phyloP scores from a whole-genome alignment of 345 rosid genomes.

The Ceriops decandra region DNA sequence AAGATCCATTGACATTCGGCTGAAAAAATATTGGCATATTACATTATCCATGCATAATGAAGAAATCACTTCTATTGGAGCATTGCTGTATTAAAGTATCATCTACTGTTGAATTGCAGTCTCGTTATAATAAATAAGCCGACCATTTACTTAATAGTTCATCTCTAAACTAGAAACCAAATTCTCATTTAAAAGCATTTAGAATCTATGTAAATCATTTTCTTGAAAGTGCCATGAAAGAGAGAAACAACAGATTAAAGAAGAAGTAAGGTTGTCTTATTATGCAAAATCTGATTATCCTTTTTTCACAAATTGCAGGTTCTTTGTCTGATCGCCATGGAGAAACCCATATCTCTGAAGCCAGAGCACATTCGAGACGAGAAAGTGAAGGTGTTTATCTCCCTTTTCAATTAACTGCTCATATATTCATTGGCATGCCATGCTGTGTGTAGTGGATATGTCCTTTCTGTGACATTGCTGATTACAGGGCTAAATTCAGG shows the following conservation, averaged over 20 bases:
- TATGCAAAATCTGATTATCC: neutral
- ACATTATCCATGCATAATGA: neutral
- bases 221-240: neutral
- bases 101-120: neutral
- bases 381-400: conserved; percentile 82
- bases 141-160: no score
- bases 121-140: no score
- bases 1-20: conserved; percentile 13
- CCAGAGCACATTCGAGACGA: conserved; percentile 98
- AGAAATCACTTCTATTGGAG: neutral
- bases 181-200: neutral
- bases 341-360: conserved; percentile 92
- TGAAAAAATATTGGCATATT: conserved; percentile 8
- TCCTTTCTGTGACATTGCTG: conserved; percentile 17
- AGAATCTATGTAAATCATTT: neutral
- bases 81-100: neutral
- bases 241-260: neutral
- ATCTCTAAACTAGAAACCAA: neutral
- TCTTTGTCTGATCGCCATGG: conserved; percentile 95
- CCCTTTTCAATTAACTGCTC: neutral
- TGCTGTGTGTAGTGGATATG: neutral
- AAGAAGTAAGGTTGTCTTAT: neutral
- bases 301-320: conserved; percentile 46
- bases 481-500: conserved; percentile 42
- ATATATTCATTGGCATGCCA: neutral